Percentiles rank a stretch among this genome's conserved stretches.
phyloP scores from a whole-genome alignment of 768 basidiomycete species.

The Lentinula sp. region DNA sequence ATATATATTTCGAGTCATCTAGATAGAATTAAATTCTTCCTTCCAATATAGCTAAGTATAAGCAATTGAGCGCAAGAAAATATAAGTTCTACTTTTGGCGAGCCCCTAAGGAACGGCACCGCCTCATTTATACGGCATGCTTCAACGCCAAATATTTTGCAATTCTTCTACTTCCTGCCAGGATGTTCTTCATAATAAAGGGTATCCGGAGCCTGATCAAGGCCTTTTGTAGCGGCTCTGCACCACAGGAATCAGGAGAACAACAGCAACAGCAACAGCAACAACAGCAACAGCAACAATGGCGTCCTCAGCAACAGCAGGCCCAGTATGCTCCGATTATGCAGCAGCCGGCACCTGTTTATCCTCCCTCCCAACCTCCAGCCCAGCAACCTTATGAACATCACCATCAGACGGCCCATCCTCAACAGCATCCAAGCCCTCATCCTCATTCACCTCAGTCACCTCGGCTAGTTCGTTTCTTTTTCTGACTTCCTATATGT shows the following conservation, averaged over 20 bases:
- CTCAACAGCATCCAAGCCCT: conserved; percentile 1
- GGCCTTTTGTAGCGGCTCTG: conserved; percentile 1
- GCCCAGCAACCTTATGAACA: conserved; percentile 5
- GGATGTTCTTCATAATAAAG: conserved; percentile 8
- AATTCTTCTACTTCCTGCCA: background rate
- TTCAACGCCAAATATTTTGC: background rate
- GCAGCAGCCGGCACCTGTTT: background rate
- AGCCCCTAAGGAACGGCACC: background rate
- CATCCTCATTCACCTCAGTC: conserved; percentile 6
- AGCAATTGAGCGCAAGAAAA: too few relatives aligned
- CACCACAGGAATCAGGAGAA: conserved; percentile 4
- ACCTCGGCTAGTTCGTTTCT: conserved; percentile 3
- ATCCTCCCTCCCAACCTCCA: conserved; percentile 5
- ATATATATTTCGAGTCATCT: background rate
- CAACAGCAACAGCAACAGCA: conserved; percentile 13
- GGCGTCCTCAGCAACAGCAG: conserved; percentile 5
- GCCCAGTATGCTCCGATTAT: background rate
- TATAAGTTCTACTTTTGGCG: too few relatives aligned
- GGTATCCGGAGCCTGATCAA: background rate
- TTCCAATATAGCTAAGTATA: too few relatives aligned
- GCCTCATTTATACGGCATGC: background rate
- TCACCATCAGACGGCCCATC: conserved; percentile 8
- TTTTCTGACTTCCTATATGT: background rate
- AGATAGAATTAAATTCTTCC: background rate
- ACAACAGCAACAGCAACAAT: conserved; percentile 12